Evolutionary conservation across 306 rosid genomes (phyloP).

Genomic region (Fragaria vesca): DNA sequence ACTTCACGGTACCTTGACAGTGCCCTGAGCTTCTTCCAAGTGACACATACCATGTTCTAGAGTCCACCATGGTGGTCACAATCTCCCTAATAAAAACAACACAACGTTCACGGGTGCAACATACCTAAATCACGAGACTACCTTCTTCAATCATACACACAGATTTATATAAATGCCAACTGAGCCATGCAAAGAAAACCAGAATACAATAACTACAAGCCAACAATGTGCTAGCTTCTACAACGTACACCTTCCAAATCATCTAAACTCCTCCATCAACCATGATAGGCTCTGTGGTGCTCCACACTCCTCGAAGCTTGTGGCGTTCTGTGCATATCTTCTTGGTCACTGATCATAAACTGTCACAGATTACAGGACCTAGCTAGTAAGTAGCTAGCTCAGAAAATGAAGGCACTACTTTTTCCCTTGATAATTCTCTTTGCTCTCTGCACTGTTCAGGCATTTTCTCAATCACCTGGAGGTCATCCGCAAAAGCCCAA

Average conservation of each 20-base stretch:
- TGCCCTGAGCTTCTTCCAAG: not conserved
- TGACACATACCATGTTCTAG: constrained; percentile 20
- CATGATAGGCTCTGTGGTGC: not conserved
- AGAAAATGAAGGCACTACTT: constrained; percentile 40
- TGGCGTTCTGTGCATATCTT: not conserved
- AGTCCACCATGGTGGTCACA: constrained; percentile 16
- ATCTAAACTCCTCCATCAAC: not conserved
- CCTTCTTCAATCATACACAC: not conserved
- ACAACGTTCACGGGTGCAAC: constrained; percentile 21
- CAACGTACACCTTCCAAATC: not conserved
- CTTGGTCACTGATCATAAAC: not conserved
- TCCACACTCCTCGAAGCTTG: not conserved
- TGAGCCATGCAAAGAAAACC: not conserved
- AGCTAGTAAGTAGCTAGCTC: not conserved
- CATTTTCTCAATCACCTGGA: constrained; percentile 19
- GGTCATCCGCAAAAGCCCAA: constrained; percentile 31
- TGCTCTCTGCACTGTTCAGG: constrained; percentile 16
- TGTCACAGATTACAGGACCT: not conserved
- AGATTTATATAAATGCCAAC: not conserved
- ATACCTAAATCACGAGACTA: constrained; percentile 24
- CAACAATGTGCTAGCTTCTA: not conserved
- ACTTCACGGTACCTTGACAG: not conserved
- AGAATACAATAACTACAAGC: not conserved
- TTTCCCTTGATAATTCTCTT: constrained; percentile 22
- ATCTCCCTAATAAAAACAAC: constrained; percentile 8